Base-by-base conservation (phyloP, 306 rosid genomes). In the Aeschynomene evenia region DNA sequence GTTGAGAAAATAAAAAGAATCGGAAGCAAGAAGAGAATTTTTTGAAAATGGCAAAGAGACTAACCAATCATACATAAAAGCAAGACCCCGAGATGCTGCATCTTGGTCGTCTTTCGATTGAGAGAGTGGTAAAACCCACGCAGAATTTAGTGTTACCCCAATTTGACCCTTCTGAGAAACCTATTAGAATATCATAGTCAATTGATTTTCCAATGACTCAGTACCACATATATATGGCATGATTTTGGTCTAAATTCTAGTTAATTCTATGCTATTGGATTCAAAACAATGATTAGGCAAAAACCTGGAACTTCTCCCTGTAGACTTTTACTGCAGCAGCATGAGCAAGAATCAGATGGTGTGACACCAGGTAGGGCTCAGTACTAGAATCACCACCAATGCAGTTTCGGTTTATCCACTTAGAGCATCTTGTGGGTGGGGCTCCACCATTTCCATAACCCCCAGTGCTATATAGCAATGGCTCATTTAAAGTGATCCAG, bases 401-500 rank as follows among this genome's bases (percentile, higher is more conserved):
- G 79, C 91, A 88, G 61, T 77, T 81, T 45, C 2, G 2, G 40
- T 46, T 56, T 14, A 51, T 4, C 77, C 75, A 77, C 65, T 69
- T 63, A 14, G 88, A 81, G 68, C 96, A 89, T 55, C 96, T 75
- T 9, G 63, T 67, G 0, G 91, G 91, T 2, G 95, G 83, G 4
- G 75, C 46, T 16, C 50, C 45, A 8, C 95, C 91, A 10, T 3
- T 45, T 56, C 78, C 71, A 69, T 86, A 86, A 6, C 88, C 90
- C 4, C 0, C 8, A 1, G 67, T 50, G 39, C 64, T 77, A 50
- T 75, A 76, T 0, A 75, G 68, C 21, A 59, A 20, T n/a, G 96
- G 96, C 76, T 89, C 96, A 21, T 89, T 89, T 24, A 84, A 39
- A 2, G 96, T 86, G 45, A 84, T 73, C 96, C 96, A 89, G 52